Conservation (phyloP, 257 asterid species). For the Ehretia macrophylla region DNA sequence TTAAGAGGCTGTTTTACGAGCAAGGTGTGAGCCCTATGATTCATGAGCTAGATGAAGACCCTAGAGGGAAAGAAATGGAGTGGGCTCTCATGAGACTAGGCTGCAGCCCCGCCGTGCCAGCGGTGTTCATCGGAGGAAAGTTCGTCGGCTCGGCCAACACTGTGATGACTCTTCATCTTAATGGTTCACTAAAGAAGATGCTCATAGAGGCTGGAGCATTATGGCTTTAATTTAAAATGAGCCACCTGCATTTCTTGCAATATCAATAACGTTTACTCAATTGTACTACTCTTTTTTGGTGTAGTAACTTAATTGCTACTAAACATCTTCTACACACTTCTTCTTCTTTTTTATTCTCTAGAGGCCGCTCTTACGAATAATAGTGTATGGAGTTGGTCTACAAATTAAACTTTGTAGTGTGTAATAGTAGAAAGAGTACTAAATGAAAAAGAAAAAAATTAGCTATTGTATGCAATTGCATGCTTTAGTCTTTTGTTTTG, state of each 20-base stretch:
- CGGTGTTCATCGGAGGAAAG: slow-evolving; percentile 60
- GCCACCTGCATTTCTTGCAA: too few species aligned
- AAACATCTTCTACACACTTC: too few species aligned
- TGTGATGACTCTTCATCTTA: slow-evolving; percentile 51
- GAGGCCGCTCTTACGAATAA: neutral
- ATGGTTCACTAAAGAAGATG: slow-evolving; percentile 62
- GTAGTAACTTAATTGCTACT: too few species aligned
- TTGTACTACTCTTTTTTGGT: neutral
- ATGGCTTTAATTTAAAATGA: slow-evolving; percentile 44
- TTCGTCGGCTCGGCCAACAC: slow-evolving; percentile 49
- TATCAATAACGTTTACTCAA: neutral
- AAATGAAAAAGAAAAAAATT: too few species aligned
- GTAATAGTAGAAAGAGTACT: too few species aligned
- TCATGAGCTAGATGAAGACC: slow-evolving; percentile 53
- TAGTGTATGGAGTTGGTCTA: neutral
- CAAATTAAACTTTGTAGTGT: neutral
- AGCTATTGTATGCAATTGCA: neutral
- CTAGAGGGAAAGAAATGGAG: slow-evolving; percentile 53
- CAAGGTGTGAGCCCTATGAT: slow-evolving; percentile 80
- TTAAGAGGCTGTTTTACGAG: slow-evolving; percentile 64
- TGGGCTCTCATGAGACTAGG: slow-evolving; percentile 46
- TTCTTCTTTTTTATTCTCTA: too few species aligned
- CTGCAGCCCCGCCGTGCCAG: slow-evolving; percentile 57
- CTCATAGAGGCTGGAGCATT: slow-evolving; percentile 76
- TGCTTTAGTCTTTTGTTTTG: neutral